Evolutionary conservation across 176 grass and related monocot species (phyloP).

Genomic region (Zizania latifolia): DNA sequence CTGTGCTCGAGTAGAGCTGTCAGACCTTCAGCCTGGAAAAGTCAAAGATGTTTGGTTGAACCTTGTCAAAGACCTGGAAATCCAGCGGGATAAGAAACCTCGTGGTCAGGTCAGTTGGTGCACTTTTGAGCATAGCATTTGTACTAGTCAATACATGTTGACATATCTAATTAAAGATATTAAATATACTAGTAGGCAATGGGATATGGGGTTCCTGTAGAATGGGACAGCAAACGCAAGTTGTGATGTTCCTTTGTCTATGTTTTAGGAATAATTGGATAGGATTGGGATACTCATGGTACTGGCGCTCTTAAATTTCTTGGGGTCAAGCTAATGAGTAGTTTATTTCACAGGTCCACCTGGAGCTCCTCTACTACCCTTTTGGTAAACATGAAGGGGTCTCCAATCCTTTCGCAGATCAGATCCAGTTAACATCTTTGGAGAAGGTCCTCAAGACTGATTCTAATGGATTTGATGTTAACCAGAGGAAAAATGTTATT

Average conservation of each 20-base stretch:
- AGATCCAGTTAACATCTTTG: conserved; percentile 76
- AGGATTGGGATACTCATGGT: neutral
- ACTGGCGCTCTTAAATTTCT: conserved; percentile 5
- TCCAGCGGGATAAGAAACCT: conserved; percentile 73
- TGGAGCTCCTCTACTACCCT: conserved; percentile 93
- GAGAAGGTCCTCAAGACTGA: conserved; percentile 88
- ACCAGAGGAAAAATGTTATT: conserved; percentile 90
- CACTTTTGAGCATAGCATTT: neutral
- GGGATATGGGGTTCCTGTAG: neutral
- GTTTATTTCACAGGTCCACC: conserved; percentile 58
- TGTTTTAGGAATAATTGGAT: neutral
- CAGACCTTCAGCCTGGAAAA: conserved; percentile 72
- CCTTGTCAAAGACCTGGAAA: conserved; percentile 88
- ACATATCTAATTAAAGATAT: neutral
- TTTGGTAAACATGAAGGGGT: conserved; percentile 61
- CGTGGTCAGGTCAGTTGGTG: conserved; percentile 69
- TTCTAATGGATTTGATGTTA: conserved; percentile 60
- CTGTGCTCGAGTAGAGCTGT: conserved; percentile 64
- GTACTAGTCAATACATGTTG: neutral
- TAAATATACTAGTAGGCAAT: neutral
- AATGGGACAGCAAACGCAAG: neutral
- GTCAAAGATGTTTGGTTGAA: conserved; percentile 91
- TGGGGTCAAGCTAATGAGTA: conserved; percentile 7
- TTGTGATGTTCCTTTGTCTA: neutral
- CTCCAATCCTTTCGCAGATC: conserved; percentile 70